Conservation (phyloP, 2,329 filamentous ascomycete species). For the Microdochium paspali region DNA sequence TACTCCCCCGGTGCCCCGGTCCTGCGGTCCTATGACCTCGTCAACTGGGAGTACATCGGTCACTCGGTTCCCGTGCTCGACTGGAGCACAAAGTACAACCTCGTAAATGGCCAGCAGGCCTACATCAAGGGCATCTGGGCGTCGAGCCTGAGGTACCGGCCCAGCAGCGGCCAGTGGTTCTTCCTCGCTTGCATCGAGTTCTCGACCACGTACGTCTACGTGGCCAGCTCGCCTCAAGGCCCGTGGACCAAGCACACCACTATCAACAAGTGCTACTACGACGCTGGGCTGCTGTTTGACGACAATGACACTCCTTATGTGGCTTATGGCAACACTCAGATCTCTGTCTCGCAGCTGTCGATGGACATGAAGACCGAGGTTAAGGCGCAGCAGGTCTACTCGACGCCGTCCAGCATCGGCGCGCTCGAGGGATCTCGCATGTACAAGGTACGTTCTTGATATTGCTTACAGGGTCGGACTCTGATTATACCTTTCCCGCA, state of each 20-base stretch:
- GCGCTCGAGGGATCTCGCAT: constrained; percentile 42
- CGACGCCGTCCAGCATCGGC: constrained; percentile 17
- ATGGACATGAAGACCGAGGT: constrained; percentile 31
- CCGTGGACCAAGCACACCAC: constrained; percentile 30
- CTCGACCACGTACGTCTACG: constrained; percentile 42
- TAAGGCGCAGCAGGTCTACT: constrained; percentile 27
- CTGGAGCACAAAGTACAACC: constrained; percentile 38
- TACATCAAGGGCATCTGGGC: constrained; percentile 50
- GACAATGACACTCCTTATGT: constrained; percentile 51
- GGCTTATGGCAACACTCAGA: constrained; percentile 37
- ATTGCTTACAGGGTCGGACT: too few relatives aligned
- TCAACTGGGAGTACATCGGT: constrained; percentile 37
- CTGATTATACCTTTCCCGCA: too few relatives aligned
- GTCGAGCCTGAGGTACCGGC: constrained; percentile 39
- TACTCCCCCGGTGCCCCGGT: constrained; percentile 48
- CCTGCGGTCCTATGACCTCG: constrained; percentile 43
- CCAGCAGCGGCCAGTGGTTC: constrained; percentile 39
- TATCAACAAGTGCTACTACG: constrained; percentile 41
- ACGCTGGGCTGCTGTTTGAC: constrained; percentile 47
- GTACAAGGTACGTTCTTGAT: constrained; percentile 30
- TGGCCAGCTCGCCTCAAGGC: constrained; percentile 27
- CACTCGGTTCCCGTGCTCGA: constrained; percentile 34
- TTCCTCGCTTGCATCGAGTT: constrained; percentile 48
- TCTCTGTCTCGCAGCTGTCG: constrained; percentile 41
- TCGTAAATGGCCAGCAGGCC: constrained; percentile 28